Evolutionary conservation across 2,329 filamentous ascomycete species (phyloP).

Genomic region (Teratosphaeria viscida): DNA sequence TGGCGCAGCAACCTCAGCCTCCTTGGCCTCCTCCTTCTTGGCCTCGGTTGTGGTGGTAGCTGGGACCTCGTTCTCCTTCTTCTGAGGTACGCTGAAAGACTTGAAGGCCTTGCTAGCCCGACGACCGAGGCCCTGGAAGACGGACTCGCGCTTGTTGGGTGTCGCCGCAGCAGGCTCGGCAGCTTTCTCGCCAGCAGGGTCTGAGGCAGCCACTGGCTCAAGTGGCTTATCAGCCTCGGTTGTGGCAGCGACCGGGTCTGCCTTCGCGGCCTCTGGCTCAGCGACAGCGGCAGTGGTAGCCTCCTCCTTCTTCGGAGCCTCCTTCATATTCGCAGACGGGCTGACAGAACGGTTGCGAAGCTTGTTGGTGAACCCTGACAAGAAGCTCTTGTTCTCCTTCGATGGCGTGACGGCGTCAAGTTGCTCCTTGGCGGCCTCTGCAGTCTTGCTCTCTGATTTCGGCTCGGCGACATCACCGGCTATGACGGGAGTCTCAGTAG

Average conservation of each 20-base stretch:
- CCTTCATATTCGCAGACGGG: conserved; percentile 26
- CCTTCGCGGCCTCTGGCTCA: conserved; percentile 3
- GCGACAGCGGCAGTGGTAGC: background rate
- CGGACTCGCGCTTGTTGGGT: conserved; percentile 18
- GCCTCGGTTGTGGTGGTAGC: conserved; percentile 10
- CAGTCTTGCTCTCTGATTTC: conserved; percentile 13
- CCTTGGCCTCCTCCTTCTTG: conserved; percentile 12
- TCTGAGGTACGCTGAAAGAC: conserved; percentile 18
- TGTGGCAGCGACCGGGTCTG: conserved; percentile 20
- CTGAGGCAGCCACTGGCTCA: background rate
- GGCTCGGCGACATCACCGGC: conserved; percentile 23
- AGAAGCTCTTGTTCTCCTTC: conserved; percentile 26
- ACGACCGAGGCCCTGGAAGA: conserved; percentile 24
- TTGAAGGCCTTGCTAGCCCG: conserved; percentile 27
- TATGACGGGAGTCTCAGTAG: conserved; percentile 22
- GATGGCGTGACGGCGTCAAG: conserved; percentile 27
- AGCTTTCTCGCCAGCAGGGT: conserved; percentile 4
- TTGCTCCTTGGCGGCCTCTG: conserved; percentile 31
- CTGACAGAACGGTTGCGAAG: conserved; percentile 22
- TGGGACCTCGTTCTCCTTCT: conserved; percentile 18
- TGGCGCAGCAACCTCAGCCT: conserved; percentile 4
- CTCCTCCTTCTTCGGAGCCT: conserved; percentile 17
- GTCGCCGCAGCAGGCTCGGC: conserved; percentile 8
- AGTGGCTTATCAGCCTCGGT: conserved; percentile 6
- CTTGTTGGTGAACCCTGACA: conserved; percentile 23